A percentile compares a stretch with the other conserved stretches of the same genome.
These are phyloP conservation scores for Emergomyces pasteurianus DNA, from an alignment of 2,329 filamentous ascomycete genomes.

Conservation along the genomic window DNA sequence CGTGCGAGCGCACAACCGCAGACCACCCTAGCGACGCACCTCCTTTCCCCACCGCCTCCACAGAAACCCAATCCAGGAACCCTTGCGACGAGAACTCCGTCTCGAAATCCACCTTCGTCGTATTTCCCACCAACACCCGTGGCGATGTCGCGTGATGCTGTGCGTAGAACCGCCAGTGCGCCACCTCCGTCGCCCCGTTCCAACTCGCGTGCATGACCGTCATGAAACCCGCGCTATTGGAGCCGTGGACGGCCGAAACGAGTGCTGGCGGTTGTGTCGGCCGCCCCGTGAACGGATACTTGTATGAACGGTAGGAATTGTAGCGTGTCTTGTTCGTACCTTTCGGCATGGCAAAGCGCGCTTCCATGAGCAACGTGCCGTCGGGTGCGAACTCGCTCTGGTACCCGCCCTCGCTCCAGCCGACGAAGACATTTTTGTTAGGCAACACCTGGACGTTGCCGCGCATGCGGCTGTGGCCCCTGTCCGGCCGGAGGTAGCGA, in stretches of 20 bases:
- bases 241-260: constrained; percentile 20
- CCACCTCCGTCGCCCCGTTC: constrained; percentile 30
- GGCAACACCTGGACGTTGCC: constrained; percentile 25
- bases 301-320: constrained; percentile 30
- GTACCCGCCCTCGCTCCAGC: constrained; percentile 26
- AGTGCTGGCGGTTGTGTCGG: constrained; percentile 20
- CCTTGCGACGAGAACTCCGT: constrained; percentile 22
- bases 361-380: constrained; percentile 21
- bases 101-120: constrained; percentile 25
- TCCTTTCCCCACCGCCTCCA: constrained; percentile 18
- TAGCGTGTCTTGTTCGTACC: constrained; percentile 14
- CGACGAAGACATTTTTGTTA: constrained; percentile 24
- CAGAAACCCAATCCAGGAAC: constrained; percentile 21
- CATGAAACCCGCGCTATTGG: constrained; percentile 14
- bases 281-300: constrained; percentile 24
- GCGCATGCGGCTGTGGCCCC: constrained; percentile 19
- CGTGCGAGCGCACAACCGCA: constrained; percentile 5
- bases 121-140: constrained; percentile 16
- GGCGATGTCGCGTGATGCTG: constrained; percentile 17
- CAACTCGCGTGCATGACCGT: constrained; percentile 23
- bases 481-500: constrained; percentile 23
- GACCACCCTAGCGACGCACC: constrained; percentile 17
- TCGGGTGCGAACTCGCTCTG: constrained; percentile 21
- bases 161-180: constrained; percentile 23
- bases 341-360: constrained; percentile 17